Evolutionary conservation across 441 rosid genomes (phyloP).

Genomic region (Bocquillonia castaneifolia): DNA sequence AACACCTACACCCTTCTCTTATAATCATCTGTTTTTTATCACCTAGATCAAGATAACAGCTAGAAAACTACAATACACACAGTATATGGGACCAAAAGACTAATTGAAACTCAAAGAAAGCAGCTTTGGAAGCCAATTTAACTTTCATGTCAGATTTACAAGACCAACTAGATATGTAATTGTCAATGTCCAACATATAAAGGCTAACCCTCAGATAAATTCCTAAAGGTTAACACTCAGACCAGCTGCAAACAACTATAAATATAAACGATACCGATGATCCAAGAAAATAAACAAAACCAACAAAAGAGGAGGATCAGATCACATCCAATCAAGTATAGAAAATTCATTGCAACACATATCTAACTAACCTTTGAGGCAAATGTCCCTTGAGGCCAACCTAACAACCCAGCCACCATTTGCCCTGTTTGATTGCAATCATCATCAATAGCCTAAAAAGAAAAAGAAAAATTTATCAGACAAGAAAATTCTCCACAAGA

Average conservation of each 20-base stretch:
- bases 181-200: too few species aligned
- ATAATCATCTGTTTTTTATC: not conserved
- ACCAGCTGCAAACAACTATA: too few species aligned
- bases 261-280: not conserved
- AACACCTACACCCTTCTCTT: not conserved
- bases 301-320: not conserved
- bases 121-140: not conserved
- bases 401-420: constrained; percentile 88
- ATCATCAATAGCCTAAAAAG: constrained; percentile 80
- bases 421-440: constrained; percentile 98
- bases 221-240: too few species aligned
- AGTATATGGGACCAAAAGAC: not conserved
- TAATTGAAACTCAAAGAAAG: not conserved
- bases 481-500: not conserved
- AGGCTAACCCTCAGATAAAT: too few species aligned
- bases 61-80: not conserved
- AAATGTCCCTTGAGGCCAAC: constrained; percentile 96
- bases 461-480: not conserved
- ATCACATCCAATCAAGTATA: not conserved
- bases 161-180: not conserved
- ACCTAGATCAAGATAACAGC: not conserved
- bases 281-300: not conserved
- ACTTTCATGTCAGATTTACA: not conserved
- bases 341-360: not conserved
- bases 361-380: constrained; percentile 70